phyloP scores from a whole-genome alignment of 2,329 filamentous ascomycete species.

The Didymella exigua region DNA sequence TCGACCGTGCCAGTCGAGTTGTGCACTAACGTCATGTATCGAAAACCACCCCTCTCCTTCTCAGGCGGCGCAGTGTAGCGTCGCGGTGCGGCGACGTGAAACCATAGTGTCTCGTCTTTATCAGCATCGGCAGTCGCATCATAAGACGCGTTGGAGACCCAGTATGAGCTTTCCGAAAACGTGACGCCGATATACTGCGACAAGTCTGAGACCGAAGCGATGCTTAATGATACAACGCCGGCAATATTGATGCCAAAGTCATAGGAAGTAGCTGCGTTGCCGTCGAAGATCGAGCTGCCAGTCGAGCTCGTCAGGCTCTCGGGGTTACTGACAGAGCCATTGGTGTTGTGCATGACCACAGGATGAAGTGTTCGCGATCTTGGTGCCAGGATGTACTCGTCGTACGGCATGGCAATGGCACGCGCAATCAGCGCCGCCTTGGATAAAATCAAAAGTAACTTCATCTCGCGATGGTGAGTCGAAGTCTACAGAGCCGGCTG shows the following conservation, averaged over 20 bases:
- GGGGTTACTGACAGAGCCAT: slow-evolving; percentile 48
- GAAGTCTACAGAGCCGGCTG: background rate
- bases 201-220: slow-evolving; percentile 41
- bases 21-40: slow-evolving; percentile 54
- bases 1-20: slow-evolving; percentile 52
- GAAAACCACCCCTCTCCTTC: slow-evolving; percentile 54
- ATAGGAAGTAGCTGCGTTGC: slow-evolving; percentile 48
- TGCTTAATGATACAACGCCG: slow-evolving; percentile 46
- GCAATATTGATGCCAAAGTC: slow-evolving; percentile 53
- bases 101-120: slow-evolving; percentile 58
- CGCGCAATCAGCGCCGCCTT: slow-evolving; percentile 2
- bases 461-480: background rate
- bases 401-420: slow-evolving; percentile 34
- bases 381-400: slow-evolving; percentile 51
- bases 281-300: slow-evolving; percentile 45
- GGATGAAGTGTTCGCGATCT: slow-evolving; percentile 40
- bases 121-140: slow-evolving; percentile 56
- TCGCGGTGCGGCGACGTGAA: slow-evolving; percentile 48
- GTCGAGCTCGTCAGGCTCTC: slow-evolving; percentile 37
- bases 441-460: background rate
- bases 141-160: slow-evolving; percentile 54
- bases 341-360: slow-evolving; percentile 46
- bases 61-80: slow-evolving; percentile 50
- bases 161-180: slow-evolving; percentile 53
- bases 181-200: slow-evolving; percentile 52